Evolutionary conservation across 176 grass and related monocot species (phyloP), one percentile per base, ranked within the genome.

Genomic region (Aegilops umbellulata): DNA sequence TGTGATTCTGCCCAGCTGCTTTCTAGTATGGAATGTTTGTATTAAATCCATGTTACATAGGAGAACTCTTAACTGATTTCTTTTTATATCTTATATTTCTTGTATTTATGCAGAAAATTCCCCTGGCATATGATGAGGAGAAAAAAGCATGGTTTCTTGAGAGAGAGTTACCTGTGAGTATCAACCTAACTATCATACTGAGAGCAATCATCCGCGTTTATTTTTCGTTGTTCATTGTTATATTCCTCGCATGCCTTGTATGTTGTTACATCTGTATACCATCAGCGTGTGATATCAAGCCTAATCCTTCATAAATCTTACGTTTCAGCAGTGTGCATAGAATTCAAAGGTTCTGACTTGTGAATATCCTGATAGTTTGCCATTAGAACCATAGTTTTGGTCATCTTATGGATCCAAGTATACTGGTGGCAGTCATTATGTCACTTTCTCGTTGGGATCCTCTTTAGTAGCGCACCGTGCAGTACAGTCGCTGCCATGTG

Each of bases 111-210:
- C 88, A 97, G 94, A 94, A 46, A 82, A 86, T 91, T 25, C 95
- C 92, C 79, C 83, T 97, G 78, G 71, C 74, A 71, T 94, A 86
- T 69, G 57, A 97, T 77, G 44, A 86, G 25, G 90, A 91, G 68
- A 86, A 88, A 88, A 75, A 89, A 63, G 62, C 78, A 84, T 97
- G 95, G 95, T 86, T 87, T 94, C 86, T 94, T 60, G 88, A 91
- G 87, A 97, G 75, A 74, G 89, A 94, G 47, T 83, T 99, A 78
- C 84, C 94, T 85, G 97, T 99, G 83, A 96, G 94, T 95, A 72
- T 23, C 44, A 0, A 76, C 38, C 13, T 62, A 22, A 32, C 20
- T 61, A 26, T 20, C 69, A 64, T 20, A 69, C 29, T 19, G 62
- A 47, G 30, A 69, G 31, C 19, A 46, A 8, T 70, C 29, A 0